Evolutionary conservation across 106 monocot species (phyloP).

Genomic region (Phalaenopsis equestris): DNA sequence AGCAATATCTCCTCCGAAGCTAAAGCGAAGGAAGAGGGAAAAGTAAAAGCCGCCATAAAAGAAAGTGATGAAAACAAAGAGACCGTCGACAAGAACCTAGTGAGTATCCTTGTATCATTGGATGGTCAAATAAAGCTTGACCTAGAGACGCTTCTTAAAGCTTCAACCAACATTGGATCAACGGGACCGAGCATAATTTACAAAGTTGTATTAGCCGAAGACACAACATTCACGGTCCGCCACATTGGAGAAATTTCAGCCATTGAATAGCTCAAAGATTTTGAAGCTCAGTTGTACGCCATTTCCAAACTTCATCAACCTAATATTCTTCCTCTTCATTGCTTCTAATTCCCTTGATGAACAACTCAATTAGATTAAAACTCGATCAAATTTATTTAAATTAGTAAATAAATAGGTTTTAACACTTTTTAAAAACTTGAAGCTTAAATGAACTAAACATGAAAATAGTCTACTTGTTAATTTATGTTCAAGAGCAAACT

Average conservation of each 20-base stretch:
- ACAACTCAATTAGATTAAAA: constrained; percentile 26
- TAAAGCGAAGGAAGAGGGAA: constrained; percentile 25
- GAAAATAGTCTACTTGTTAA: no score
- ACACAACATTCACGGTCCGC: constrained; percentile 70
- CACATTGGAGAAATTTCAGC: constrained; percentile 63
- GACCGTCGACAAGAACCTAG: background rate
- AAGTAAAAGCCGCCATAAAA: background rate
- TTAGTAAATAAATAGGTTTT: no score
- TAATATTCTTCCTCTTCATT: constrained; percentile 66
- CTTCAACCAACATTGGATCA: constrained; percentile 92
- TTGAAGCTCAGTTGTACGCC: constrained; percentile 66
- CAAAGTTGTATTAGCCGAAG: constrained; percentile 92
- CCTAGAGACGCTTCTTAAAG: constrained; percentile 85
- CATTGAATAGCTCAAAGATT: constrained; percentile 67
- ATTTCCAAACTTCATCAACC: constrained; percentile 79
- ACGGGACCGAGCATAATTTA: constrained; percentile 81
- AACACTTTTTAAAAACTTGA: no score
- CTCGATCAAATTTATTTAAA: no score
- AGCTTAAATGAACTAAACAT: no score
- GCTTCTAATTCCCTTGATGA: constrained; percentile 84
- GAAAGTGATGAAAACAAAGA: background rate
- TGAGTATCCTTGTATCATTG: constrained; percentile 58
- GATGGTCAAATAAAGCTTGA: constrained; percentile 78
- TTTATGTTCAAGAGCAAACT: no score
- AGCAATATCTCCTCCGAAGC: constrained; percentile 33